Base-by-base conservation (phyloP, 345 rosid genomes). In the Aegle marmelos region DNA sequence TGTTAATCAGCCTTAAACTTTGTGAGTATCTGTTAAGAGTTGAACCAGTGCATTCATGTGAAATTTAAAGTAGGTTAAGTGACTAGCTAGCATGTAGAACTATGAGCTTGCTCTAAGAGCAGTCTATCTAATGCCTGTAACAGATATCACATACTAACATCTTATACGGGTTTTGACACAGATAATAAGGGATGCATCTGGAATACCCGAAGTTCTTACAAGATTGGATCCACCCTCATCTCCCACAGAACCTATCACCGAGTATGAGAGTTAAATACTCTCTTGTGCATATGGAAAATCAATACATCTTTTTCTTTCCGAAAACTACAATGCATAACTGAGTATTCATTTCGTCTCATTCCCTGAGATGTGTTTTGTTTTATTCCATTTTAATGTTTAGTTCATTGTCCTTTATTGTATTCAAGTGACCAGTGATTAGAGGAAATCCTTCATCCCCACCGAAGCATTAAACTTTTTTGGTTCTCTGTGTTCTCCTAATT, bases 121-220 rank as follows among this genome's bases (percentile, higher is more conserved):
- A 1, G 63, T n/a, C 64, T 72, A 34, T 72, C 22, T n/a, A 34
- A 36, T 59, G 28, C 39, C 21, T 13, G 61, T 30, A 13, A 28
- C 19, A 68, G 27, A 53, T 4, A 58, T 58, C 31, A 6, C 16
- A 13, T 69, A 41, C 59, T 64, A 53, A 76, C 31, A 48, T 24
- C 22, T 76, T 72, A 19, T 65, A 24, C 45, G 16, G 25, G 50
- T 76, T 41, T 60, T 81, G 83, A 59, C 4, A 72, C 89, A 95
- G 98, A 90, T 95, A 79, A 85, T 89, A 56, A 89, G 98, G 78
- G 92, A 88, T 84, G 76, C 89, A 9, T 73, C 87, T 19, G 98
- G 98, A 82, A 73, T 87, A 66, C 97, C 98, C 57, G 97, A 92
- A 89, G 97, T 95, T 82, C 91, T 95, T 72, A 93, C 97, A 63